Conservation (phyloP, 2,329 filamentous ascomycete genomes). For the Fusarium stilboides region DNA sequence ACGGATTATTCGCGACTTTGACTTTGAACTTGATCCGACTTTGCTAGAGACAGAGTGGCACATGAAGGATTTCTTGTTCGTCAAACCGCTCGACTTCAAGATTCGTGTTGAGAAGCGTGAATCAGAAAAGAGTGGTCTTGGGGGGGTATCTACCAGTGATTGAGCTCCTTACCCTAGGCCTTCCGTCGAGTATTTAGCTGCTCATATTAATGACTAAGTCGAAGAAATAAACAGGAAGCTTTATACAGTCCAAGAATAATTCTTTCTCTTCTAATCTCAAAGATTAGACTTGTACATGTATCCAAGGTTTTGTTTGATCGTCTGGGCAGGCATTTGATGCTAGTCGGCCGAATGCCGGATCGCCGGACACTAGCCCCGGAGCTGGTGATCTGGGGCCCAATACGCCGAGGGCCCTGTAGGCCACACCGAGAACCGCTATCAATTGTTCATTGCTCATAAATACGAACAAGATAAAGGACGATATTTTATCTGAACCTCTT, state of each 20-base stretch:
- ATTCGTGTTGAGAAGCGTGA: conserved; percentile 2
- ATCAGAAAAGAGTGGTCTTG: neutral
- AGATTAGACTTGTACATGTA: too few species aligned
- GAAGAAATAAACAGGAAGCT: too few species aligned
- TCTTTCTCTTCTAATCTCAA: too few species aligned
- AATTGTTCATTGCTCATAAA: neutral
- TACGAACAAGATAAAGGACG: neutral
- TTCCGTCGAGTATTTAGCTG: too few species aligned
- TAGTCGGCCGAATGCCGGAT: neutral
- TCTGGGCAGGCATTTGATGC: too few species aligned
- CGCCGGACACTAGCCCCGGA: neutral
- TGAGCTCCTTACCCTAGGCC: too few species aligned
- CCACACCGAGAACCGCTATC: neutral
- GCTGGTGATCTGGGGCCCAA: conserved; percentile 1
- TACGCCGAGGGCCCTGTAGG: neutral
- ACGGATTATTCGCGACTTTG: conserved; percentile 21
- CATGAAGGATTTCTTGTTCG: conserved; percentile 17
- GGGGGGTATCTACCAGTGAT: too few species aligned
- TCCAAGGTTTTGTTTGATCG: too few species aligned
- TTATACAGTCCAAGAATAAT: too few species aligned
- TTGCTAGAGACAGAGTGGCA: conserved; percentile 1
- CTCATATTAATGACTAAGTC: too few species aligned
- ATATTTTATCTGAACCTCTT: too few species aligned
- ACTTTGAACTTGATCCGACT: conserved; percentile 20
- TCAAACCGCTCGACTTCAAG: conserved; percentile 28